Conservation (phyloP, 768 basidiomycete genomes). For the Tricholoma sp. region DNA sequence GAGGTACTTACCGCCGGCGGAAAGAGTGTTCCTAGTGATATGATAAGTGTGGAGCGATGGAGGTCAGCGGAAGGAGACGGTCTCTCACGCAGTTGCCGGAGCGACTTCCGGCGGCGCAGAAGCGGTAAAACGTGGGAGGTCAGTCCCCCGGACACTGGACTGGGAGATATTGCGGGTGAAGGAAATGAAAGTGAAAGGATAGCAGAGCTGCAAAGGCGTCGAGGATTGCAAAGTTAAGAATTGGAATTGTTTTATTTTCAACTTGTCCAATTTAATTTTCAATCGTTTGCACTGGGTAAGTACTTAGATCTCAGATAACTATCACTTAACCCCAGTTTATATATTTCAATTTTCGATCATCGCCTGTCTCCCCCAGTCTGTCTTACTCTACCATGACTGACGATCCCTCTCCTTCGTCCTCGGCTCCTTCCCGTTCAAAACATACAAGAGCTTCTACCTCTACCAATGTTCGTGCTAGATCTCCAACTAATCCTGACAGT, state of each 20-base stretch:
- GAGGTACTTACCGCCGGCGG: neutral
- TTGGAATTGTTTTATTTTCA: too few relatives aligned
- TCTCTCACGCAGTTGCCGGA: conserved; percentile 15
- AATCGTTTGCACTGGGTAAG: too few relatives aligned
- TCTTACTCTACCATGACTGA: conserved; percentile 26
- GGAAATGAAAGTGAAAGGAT: too few relatives aligned
- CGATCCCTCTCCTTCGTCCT: conserved; percentile 31
- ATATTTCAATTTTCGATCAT: conserved; percentile 17
- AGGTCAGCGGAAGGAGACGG: conserved; percentile 1
- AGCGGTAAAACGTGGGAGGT: conserved; percentile 7
- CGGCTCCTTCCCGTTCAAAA: conserved; percentile 36
- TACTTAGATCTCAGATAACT: too few relatives aligned
- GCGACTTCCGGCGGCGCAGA: conserved; percentile 13
- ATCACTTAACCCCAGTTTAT: neutral
- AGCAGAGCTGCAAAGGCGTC: too few relatives aligned
- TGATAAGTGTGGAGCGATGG: neutral
- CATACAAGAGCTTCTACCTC: conserved; percentile 31
- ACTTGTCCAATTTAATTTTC: too few relatives aligned
- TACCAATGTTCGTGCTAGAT: conserved; percentile 45
- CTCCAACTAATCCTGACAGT: conserved; percentile 43
- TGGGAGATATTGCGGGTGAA: neutral
- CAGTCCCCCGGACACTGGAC: neutral
- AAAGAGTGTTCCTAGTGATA: too few relatives aligned
- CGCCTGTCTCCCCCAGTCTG: conserved; percentile 11
- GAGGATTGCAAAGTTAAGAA: too few relatives aligned